A percentile compares a stretch with the other conserved stretches of the same genome.
Conservation (phyloP, 164 flowering plant genomes). For the Magnolia changhungtana region DNA sequence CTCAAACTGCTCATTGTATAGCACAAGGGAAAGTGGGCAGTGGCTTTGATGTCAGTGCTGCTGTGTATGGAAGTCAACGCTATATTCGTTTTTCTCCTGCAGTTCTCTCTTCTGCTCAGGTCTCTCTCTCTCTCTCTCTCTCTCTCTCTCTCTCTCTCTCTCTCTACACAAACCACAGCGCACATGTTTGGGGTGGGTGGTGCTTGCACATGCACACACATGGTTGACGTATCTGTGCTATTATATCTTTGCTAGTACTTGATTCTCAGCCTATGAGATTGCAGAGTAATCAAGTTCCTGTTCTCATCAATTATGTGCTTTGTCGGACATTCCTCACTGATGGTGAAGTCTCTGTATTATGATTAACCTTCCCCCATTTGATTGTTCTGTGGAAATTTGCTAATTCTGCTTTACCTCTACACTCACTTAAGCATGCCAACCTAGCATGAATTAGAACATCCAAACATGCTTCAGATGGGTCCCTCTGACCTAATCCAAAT, state of each 20-base stretch:
- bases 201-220: background rate
- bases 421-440: too few species aligned
- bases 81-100: slow-evolving; percentile 94
- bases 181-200: background rate
- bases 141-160: slow-evolving; percentile 7
- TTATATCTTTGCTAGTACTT: background rate
- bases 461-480: too few species aligned
- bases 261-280: background rate
- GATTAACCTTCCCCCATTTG: too few species aligned
- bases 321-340: background rate
- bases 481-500: too few species aligned
- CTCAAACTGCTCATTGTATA: slow-evolving; percentile 93
- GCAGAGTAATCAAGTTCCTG: background rate
- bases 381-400: too few species aligned
- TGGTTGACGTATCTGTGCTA: background rate
- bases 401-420: too few species aligned
- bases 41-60: slow-evolving; percentile 99
- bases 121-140: slow-evolving; percentile 34
- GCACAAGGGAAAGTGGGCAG: slow-evolving; percentile 99
- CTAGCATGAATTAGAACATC: too few species aligned
- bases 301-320: background rate
- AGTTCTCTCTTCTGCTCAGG: slow-evolving; percentile 94
- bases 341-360: too few species aligned
- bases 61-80: slow-evolving; percentile 97
- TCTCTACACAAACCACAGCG: background rate